A percentile compares a stretch with the other conserved stretches of the same genome.
Conservation (phyloP, 805 yeast genomes). For the Yamadazyma scolyti region DNA sequence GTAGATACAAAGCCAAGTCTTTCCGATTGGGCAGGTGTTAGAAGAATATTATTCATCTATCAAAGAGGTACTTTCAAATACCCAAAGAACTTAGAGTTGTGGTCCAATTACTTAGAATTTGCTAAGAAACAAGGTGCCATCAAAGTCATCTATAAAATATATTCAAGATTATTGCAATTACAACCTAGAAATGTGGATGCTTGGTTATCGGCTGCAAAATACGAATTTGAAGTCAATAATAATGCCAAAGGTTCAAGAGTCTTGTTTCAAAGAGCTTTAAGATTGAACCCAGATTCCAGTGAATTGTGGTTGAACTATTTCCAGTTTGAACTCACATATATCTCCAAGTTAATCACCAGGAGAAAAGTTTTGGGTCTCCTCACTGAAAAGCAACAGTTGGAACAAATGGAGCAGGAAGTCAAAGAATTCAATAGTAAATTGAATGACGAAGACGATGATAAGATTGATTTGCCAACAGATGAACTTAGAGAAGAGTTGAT, state of each 20-base stretch:
- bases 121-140: slow-evolving; percentile 66
- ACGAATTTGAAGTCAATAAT: slow-evolving; percentile 85
- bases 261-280: slow-evolving; percentile 76
- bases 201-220: slow-evolving; percentile 94
- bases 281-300: slow-evolving; percentile 73
- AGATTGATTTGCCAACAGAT: slow-evolving; percentile 50
- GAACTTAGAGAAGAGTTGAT: slow-evolving; percentile 60
- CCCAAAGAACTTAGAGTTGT: slow-evolving; percentile 71
- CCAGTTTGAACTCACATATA: slow-evolving; percentile 82
- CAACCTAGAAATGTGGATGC: slow-evolving; percentile 90
- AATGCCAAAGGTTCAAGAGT: slow-evolving; percentile 86
- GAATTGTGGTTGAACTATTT: slow-evolving; percentile 83
- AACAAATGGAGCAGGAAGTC: slow-evolving; percentile 41
- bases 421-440: slow-evolving; percentile 32
- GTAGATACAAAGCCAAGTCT: slow-evolving; percentile 61
- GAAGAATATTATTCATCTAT: slow-evolving; percentile 76
- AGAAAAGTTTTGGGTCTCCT: slow-evolving; percentile 77
- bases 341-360: slow-evolving; percentile 78
- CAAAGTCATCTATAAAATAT: slow-evolving; percentile 69
- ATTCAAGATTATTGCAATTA: slow-evolving; percentile 71
- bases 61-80: slow-evolving; percentile 79
- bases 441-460: slow-evolving; percentile 34
- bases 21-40: slow-evolving; percentile 83
- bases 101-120: slow-evolving; percentile 73
- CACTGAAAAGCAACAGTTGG: slow-evolving; percentile 65